Conservation (phyloP, 2,329 filamentous ascomycete genomes). For the Akanthomyces muscarius region DNA sequence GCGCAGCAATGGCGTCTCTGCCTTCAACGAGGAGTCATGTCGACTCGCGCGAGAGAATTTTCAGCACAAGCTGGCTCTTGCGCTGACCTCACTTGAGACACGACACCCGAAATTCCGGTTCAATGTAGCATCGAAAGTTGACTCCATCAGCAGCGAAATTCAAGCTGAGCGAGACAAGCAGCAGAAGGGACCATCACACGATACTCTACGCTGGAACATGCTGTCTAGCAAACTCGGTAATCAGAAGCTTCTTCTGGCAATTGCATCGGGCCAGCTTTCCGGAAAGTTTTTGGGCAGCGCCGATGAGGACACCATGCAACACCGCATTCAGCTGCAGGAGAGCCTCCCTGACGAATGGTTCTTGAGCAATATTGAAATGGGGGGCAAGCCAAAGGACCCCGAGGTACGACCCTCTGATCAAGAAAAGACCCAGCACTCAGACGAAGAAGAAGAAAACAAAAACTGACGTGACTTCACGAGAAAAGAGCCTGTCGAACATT, state of each 20-base stretch:
- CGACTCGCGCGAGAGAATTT: neutral
- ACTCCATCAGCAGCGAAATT: constrained; percentile 19
- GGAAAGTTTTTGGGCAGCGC: constrained; percentile 28
- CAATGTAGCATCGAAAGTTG: neutral
- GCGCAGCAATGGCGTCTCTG: constrained; percentile 13
- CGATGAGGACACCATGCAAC: constrained; percentile 25
- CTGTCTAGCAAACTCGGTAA: constrained; percentile 26
- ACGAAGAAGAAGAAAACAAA: constrained; percentile 1
- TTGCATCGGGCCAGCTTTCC: constrained; percentile 26
- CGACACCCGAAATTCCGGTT: neutral
- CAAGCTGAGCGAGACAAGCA: constrained; percentile 24
- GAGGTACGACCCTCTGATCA: constrained; percentile 28
- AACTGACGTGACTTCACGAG: constrained; percentile 15
- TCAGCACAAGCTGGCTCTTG: neutral
- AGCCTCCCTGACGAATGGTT: constrained; percentile 27
- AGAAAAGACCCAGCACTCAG: neutral
- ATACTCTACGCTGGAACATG: constrained; percentile 34
- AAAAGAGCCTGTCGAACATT: constrained; percentile 33
- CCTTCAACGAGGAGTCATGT: neutral
- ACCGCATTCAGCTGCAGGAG: constrained; percentile 26
- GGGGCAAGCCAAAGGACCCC: constrained; percentile 26
- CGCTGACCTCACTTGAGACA: neutral
- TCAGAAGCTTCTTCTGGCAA: constrained; percentile 30
- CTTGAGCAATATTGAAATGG: constrained; percentile 21
- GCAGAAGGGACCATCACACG: constrained; percentile 28